Conservation (phyloP, 2,329 filamentous ascomycete species). For the Colletotrichum sp. region DNA sequence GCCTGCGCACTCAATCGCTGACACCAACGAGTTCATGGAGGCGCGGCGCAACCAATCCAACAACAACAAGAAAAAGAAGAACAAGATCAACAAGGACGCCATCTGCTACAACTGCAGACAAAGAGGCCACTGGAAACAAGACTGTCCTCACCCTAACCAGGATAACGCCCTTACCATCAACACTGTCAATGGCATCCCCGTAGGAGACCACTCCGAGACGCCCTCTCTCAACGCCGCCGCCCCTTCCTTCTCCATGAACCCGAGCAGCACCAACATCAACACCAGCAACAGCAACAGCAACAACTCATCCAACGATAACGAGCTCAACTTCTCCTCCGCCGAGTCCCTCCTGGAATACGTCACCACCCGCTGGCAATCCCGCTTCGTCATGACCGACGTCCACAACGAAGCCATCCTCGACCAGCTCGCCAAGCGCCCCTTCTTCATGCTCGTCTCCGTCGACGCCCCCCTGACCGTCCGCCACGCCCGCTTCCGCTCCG, state of each 20-base stretch:
- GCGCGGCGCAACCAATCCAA: not conserved
- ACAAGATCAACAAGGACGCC: not conserved
- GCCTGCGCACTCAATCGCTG: not conserved
- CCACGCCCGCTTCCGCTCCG: constrained; percentile 77
- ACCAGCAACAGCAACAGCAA: constrained; percentile 52
- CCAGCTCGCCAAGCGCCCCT: constrained; percentile 78
- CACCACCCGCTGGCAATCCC: constrained; percentile 80
- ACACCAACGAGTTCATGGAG: not conserved
- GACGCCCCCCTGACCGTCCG: constrained; percentile 87
- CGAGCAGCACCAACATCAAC: not conserved
- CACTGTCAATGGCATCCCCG: not conserved
- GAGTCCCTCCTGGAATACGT: constrained; percentile 82
- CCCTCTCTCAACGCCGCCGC: constrained; percentile 25
- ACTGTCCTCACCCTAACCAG: not conserved
- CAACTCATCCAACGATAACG: constrained; percentile 25
- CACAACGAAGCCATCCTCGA: constrained; percentile 76
- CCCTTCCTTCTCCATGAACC: constrained; percentile 54
- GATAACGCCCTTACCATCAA: not conserved
- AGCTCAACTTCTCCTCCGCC: constrained; percentile 62
- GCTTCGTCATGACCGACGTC: constrained; percentile 88
- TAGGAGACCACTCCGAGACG: not conserved
- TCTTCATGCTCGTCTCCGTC: constrained; percentile 91
- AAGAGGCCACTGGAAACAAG: not conserved
- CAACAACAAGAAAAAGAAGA: not conserved
- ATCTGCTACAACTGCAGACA: constrained; percentile 1